Evolutionary conservation across 805 yeast genomes (phyloP).

Genomic region (baker's yeast (Saccharomyces cerevisiae)): DNA sequence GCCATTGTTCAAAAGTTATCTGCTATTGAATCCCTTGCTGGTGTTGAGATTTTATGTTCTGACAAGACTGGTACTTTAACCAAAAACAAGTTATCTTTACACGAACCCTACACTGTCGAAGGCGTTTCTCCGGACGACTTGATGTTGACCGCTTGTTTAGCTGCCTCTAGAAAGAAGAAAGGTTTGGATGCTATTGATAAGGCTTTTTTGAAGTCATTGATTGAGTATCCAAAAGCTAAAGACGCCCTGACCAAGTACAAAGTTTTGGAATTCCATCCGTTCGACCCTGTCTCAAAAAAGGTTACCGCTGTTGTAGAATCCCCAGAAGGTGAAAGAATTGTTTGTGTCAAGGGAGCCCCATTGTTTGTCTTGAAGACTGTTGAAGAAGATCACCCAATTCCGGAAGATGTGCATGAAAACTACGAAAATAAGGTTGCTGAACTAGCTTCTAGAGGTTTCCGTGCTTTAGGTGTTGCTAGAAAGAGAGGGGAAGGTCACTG

Average conservation of each 20-base stretch:
- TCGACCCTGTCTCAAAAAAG: slow-evolving; percentile 96
- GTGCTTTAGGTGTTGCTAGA: slow-evolving; percentile 97
- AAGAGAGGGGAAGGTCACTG: slow-evolving; percentile 97
- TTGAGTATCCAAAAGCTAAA: slow-evolving; percentile 85
- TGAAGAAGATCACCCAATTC: slow-evolving; percentile 93
- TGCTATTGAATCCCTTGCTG: slow-evolving; percentile 94
- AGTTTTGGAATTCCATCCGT: slow-evolving; percentile 92
- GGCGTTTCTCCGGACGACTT: slow-evolving; percentile 94
- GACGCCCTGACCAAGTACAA: slow-evolving; percentile 87
- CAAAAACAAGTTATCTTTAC: slow-evolving; percentile 90
- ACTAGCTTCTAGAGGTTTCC: slow-evolving; percentile 96
- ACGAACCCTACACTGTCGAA: slow-evolving; percentile 95
- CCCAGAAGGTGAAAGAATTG: slow-evolving; percentile 89
- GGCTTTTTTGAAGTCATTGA: slow-evolving; percentile 90
- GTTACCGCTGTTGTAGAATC: slow-evolving; percentile 92
- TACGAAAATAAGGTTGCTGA: slow-evolving; percentile 96
- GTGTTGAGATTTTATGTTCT: slow-evolving; percentile 96
- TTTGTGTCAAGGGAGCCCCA: slow-evolving; percentile 98
- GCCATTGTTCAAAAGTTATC: slow-evolving; percentile 95
- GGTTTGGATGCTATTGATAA: slow-evolving; percentile 96
- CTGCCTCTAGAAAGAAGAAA: slow-evolving; percentile 96
- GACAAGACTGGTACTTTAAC: slow-evolving; percentile 98
- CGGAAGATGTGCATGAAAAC: slow-evolving; percentile 88
- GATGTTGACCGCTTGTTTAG: slow-evolving; percentile 95
- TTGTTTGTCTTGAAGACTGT: slow-evolving; percentile 92